These are phyloP conservation scores for Macrocystidia cucumis DNA, from an alignment of 1,284 basidiomycete species.

Conservation along the genomic window DNA sequence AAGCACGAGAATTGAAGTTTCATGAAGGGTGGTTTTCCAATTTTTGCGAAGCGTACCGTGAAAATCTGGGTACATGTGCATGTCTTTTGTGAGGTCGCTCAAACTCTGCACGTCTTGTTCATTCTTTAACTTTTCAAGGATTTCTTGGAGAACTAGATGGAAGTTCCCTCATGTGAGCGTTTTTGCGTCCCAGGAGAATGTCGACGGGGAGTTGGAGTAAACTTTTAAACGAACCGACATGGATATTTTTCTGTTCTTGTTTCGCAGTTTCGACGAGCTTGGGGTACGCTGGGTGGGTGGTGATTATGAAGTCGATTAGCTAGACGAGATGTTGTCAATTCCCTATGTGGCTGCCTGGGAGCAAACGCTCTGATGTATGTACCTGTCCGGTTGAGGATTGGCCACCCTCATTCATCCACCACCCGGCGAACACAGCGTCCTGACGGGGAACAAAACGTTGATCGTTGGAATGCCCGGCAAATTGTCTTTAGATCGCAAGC, in stretches of 20 bases:
- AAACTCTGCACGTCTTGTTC: conserved; percentile 52
- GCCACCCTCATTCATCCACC: conserved; percentile 99
- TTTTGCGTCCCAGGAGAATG: neutral
- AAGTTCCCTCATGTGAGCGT: conserved; percentile 13
- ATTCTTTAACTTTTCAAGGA: conserved; percentile 61
- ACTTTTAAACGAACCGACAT: conserved; percentile 34
- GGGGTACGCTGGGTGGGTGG: conserved; percentile 82
- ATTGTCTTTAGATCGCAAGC: conserved; percentile 2
- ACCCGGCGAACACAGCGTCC: conserved; percentile 85
- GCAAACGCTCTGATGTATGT: conserved; percentile 6
- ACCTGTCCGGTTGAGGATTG: conserved; percentile 98
- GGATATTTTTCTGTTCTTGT: conserved; percentile 47
- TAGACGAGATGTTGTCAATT: conserved; percentile 17
- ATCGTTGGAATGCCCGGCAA: neutral
- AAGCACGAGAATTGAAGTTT: neutral
- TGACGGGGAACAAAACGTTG: conserved; percentile 15
- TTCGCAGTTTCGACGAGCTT: conserved; percentile 56
- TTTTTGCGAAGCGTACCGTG: conserved; percentile 54
- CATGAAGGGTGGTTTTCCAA: neutral
- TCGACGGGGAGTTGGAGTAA: neutral
- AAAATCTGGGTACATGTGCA: conserved; percentile 94
- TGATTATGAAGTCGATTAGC: conserved; percentile 94
- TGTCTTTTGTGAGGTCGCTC: conserved; percentile 83
- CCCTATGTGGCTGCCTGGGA: conserved; percentile 7
- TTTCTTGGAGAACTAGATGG: conserved; percentile 62